Evolutionary conservation across 176 grass and related monocot species (phyloP).

Genomic region (Oryza coarctata): DNA sequence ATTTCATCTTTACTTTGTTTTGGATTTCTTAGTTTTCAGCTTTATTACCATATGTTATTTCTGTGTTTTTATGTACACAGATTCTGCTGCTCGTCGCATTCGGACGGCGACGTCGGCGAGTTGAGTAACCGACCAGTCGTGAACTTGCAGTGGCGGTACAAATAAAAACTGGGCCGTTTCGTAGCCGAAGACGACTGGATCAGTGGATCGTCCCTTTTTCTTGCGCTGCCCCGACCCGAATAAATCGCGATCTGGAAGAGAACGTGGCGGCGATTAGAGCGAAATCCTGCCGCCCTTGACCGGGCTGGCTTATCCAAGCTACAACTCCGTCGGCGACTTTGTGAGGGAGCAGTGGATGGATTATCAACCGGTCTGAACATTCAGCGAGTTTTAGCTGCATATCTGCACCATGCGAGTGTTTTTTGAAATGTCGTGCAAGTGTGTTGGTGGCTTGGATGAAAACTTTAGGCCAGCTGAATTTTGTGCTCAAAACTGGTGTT

Average conservation of each 20-base stretch:
- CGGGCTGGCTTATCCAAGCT: not conserved
- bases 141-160: too few relatives aligned
- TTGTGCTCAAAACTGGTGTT: too few relatives aligned
- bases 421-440: too few relatives aligned
- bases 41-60: too few relatives aligned
- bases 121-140: not conserved
- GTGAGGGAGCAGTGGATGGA: not conserved
- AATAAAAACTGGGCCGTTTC: not conserved
- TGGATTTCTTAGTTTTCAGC: too few relatives aligned
- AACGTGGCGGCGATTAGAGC: conserved; percentile 22
- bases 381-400: not conserved
- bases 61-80: too few relatives aligned
- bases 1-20: too few relatives aligned
- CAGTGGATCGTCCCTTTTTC: conserved; percentile 1
- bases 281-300: not conserved
- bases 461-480: too few relatives aligned
- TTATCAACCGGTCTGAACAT: not conserved
- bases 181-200: conserved; percentile 4
- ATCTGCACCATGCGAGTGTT: too few relatives aligned
- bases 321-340: not conserved
- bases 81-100: not conserved
- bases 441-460: too few relatives aligned
- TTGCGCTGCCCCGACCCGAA: not conserved
- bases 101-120: not conserved
- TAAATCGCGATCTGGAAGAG: not conserved